These are phyloP conservation scores for Triticum turgidum DNA, from an alignment of 176 grass and related monocot genomes.

Conservation along the genomic window DNA sequence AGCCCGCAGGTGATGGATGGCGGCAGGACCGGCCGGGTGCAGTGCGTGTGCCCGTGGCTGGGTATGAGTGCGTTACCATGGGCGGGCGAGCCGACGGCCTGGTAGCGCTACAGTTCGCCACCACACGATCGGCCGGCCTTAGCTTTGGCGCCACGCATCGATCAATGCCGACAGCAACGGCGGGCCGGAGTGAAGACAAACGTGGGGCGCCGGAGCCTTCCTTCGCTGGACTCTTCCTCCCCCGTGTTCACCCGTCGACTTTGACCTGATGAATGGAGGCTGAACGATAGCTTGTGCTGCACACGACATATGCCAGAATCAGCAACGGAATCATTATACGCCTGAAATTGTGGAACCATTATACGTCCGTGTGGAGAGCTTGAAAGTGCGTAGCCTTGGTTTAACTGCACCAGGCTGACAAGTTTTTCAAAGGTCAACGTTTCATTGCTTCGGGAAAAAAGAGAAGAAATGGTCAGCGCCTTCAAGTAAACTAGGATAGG, in stretches of 20 bases:
- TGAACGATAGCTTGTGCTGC: not conserved
- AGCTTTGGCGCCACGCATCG: too few relatives aligned
- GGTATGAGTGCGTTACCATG: too few relatives aligned
- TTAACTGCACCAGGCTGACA: not conserved
- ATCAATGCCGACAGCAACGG: too few relatives aligned
- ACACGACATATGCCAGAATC: not conserved
- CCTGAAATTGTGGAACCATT: not conserved
- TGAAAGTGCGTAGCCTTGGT: not conserved
- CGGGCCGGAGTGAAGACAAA: not conserved
- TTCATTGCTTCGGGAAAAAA: not conserved
- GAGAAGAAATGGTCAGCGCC: not conserved
- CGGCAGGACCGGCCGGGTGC: too few relatives aligned
- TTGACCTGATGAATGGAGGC: constrained; percentile 18
- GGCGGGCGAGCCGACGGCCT: too few relatives aligned
- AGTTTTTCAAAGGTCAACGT: not conserved
- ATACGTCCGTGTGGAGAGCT: not conserved
- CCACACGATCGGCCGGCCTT: too few relatives aligned
- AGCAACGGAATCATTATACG: too few relatives aligned
- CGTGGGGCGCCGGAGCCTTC: not conserved
- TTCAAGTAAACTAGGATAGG: too few relatives aligned
- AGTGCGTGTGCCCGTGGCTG: too few relatives aligned
- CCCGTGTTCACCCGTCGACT: constrained; percentile 19
- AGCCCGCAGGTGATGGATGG: too few relatives aligned
- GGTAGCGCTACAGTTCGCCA: too few relatives aligned
- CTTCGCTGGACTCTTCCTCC: not conserved